Conservation (phyloP, 305 asterid genomes). For the Caryopteris hybrid region DNA sequence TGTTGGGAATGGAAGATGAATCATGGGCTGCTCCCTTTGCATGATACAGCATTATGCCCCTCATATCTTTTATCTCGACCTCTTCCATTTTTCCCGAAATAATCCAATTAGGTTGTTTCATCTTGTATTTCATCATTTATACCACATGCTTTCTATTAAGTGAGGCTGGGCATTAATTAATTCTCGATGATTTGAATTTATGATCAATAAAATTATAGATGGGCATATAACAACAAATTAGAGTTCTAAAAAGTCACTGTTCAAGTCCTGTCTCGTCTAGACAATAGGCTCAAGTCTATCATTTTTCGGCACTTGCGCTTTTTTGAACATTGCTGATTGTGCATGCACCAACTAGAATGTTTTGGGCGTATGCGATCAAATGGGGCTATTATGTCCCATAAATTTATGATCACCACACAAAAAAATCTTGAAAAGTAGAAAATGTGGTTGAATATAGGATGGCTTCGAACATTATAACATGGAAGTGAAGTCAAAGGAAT, state of each 20-base stretch:
- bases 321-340: neutral
- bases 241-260: too few relatives aligned
- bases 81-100: too few relatives aligned
- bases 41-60: neutral
- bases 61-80: neutral
- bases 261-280: too few relatives aligned
- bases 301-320: too few relatives aligned
- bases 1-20: slow-evolving; percentile 2
- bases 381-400: slow-evolving; percentile 8
- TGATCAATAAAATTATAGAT: too few relatives aligned
- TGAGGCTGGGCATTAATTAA: too few relatives aligned
- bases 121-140: too few relatives aligned
- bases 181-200: too few relatives aligned
- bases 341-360: slow-evolving; percentile 11
- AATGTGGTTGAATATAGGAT: neutral
- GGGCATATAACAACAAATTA: too few relatives aligned
- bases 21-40: slow-evolving; percentile 3
- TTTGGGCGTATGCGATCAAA: slow-evolving; percentile 3
- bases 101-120: too few relatives aligned
- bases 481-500: neutral
- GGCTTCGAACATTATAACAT: neutral
- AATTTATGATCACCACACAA: neutral
- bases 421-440: neutral
- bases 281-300: too few relatives aligned
- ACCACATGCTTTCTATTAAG: too few relatives aligned